Percentiles rank a stretch among this genome's conserved stretches.
Evolutionary conservation across 768 basidiomycete species (phyloP).

Genomic region (Mycena venus): DNA sequence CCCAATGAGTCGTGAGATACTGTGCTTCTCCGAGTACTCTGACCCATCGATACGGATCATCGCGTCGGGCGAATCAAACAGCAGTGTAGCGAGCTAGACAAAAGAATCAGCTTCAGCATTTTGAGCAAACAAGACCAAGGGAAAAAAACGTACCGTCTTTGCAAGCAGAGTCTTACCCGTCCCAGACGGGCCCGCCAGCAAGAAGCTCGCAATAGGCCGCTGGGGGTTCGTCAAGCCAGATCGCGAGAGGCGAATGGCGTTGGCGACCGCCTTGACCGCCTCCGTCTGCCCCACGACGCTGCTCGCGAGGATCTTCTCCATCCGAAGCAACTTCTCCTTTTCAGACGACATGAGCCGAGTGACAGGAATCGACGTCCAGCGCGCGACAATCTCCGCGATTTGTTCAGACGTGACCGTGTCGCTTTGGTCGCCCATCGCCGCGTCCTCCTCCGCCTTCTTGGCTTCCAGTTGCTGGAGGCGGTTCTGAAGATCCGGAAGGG

Average conservation of each 20-base stretch:
- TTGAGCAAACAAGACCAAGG: not conserved
- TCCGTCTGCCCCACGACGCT: constrained; percentile 92
- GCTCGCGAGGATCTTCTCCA: constrained; percentile 86
- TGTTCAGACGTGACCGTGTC: constrained; percentile 89
- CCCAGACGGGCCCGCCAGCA: constrained; percentile 93
- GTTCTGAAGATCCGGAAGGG: constrained; percentile 87
- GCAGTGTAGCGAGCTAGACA: constrained; percentile 81
- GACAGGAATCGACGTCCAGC: constrained; percentile 95
- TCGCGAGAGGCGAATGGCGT: constrained; percentile 92
- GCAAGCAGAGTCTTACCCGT: constrained; percentile 92
- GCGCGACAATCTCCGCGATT: constrained; percentile 93
- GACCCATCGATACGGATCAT: constrained; percentile 95
- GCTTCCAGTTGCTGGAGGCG: constrained; percentile 80
- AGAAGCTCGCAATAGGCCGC: constrained; percentile 91
- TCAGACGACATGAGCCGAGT: constrained; percentile 89
- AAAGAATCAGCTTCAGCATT: constrained; percentile 11
- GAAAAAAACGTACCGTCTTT: constrained; percentile 79
- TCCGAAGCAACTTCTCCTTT: constrained; percentile 86
- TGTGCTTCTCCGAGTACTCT: constrained; percentile 88
- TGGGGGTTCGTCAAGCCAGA: constrained; percentile 93
- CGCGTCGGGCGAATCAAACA: constrained; percentile 93
- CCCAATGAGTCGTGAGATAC: constrained; percentile 65
- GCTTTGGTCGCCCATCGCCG: constrained; percentile 63
- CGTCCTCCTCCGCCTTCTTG: constrained; percentile 80
- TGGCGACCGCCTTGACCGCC: constrained; percentile 92